A percentile compares a stretch with the other conserved stretches of the same genome.
Evolutionary conservation across 2,329 filamentous ascomycete genomes (phyloP).

Genomic region (Chrysoporthe puriensis): DNA sequence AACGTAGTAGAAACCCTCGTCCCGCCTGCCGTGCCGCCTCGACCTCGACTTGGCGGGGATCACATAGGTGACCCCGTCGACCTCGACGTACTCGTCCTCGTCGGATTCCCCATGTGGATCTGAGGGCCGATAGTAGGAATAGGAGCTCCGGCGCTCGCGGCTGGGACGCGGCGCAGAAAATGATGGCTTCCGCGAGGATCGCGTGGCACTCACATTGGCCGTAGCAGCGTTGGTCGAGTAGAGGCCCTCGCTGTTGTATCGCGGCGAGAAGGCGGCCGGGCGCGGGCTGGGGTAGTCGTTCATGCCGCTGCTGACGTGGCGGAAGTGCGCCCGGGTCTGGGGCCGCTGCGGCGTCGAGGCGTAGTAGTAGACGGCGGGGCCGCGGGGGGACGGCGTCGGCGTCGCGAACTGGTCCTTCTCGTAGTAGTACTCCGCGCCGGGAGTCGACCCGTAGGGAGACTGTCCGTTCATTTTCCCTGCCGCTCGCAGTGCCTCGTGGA

Average conservation of each 20-base stretch:
- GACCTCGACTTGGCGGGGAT: slow-evolving; percentile 55
- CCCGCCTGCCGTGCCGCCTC: slow-evolving; percentile 41
- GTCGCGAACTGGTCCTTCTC: slow-evolving; percentile 51
- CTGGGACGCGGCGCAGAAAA: slow-evolving; percentile 49
- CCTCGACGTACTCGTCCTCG: slow-evolving; percentile 64
- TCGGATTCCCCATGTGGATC: slow-evolving; percentile 65
- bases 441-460: slow-evolving; percentile 52
- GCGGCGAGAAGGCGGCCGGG: slow-evolving; percentile 58
- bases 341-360: slow-evolving; percentile 55
- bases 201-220: slow-evolving; percentile 65
- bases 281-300: slow-evolving; percentile 47
- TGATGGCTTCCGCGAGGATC: slow-evolving; percentile 52
- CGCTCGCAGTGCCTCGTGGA: slow-evolving; percentile 41
- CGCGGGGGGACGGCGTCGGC: slow-evolving; percentile 60
- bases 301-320: slow-evolving; percentile 48
- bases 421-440: slow-evolving; percentile 56
- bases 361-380: slow-evolving; percentile 46
- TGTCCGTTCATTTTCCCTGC: slow-evolving; percentile 46
- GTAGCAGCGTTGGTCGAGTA: slow-evolving; percentile 53
- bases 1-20: slow-evolving; percentile 40
- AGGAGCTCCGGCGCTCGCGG: slow-evolving; percentile 60
- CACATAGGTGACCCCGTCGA: slow-evolving; percentile 57
- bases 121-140: slow-evolving; percentile 62
- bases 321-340: slow-evolving; percentile 56
- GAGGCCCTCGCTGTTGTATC: slow-evolving; percentile 64